Conservation (phyloP, 306 rosid genomes). For the Ceratonia siliqua region DNA sequence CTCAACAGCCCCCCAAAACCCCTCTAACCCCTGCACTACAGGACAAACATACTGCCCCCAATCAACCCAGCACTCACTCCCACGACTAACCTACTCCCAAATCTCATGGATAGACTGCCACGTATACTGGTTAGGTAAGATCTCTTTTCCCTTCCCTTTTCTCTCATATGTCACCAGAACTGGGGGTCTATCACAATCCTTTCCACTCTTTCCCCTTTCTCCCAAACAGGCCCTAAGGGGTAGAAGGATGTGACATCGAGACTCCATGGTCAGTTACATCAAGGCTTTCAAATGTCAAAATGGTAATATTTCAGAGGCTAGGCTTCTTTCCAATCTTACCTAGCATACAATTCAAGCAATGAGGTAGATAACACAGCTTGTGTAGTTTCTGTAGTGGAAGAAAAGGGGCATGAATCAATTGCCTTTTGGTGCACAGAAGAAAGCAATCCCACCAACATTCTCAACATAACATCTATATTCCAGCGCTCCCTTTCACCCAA, state of each 20-base stretch:
- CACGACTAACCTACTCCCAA: no score
- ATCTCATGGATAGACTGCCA: no score
- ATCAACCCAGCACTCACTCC: no score
- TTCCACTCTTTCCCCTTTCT: not conserved
- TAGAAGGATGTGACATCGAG: slow-evolving; percentile 22
- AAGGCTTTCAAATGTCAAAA: slow-evolving; percentile 31
- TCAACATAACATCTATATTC: slow-evolving; percentile 83
- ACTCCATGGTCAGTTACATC: slow-evolving; percentile 12
- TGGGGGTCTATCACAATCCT: no score
- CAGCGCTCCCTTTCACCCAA: slow-evolving; percentile 96
- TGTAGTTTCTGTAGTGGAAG: slow-evolving; percentile 56
- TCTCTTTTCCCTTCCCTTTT: no score
- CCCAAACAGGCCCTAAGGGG: not conserved
- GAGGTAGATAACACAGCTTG: slow-evolving; percentile 59
- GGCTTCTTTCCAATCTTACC: slow-evolving; percentile 49
- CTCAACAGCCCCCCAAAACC: no score
- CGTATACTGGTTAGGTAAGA: no score
- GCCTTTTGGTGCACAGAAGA: slow-evolving; percentile 65
- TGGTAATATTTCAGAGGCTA: slow-evolving; percentile 27
- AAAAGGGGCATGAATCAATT: slow-evolving; percentile 78
- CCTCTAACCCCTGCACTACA: no score
- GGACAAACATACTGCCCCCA: no score
- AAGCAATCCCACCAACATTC: slow-evolving; percentile 75
- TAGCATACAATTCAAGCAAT: slow-evolving; percentile 79
- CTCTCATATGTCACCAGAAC: no score